Conservation (phyloP, 371 early-diverging fungal species). For the Dinochytrium kinnereticum region DNA sequence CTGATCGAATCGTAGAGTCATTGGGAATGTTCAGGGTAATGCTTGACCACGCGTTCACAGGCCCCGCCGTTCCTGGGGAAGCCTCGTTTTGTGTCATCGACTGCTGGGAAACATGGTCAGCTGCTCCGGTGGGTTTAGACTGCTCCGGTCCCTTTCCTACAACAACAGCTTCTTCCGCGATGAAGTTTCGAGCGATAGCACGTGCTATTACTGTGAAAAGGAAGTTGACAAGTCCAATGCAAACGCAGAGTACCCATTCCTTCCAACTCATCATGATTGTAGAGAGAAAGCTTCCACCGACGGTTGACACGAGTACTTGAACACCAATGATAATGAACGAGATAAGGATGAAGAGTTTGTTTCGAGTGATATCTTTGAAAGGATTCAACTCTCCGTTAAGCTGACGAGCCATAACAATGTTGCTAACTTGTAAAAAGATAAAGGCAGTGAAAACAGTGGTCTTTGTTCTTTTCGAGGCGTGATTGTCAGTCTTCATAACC, state of each 20-base stretch:
- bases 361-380: constrained; percentile 78
- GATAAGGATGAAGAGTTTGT: constrained; percentile 79
- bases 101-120: neutral
- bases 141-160: neutral
- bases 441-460: constrained; percentile 94
- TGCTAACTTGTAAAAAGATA: constrained; percentile 86
- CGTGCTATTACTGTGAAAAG: constrained; percentile 81
- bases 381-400: constrained; percentile 73
- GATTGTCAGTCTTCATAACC: neutral
- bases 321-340: constrained; percentile 70
- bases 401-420: constrained; percentile 60
- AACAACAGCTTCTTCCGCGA: neutral
- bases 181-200: constrained; percentile 20
- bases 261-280: constrained; percentile 65
- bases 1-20: neutral
- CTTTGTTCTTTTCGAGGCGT: constrained; percentile 56
- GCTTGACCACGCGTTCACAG: neutral
- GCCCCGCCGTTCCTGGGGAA: neutral
- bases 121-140: neutral
- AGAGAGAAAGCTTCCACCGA: constrained; percentile 84
- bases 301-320: constrained; percentile 82
- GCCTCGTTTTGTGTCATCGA: neutral
- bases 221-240: constrained; percentile 80
- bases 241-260: constrained; percentile 84
- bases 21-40: neutral